phyloP scores from a whole-genome alignment of 331 rosid genomes.

The Cydonia oblonga region DNA sequence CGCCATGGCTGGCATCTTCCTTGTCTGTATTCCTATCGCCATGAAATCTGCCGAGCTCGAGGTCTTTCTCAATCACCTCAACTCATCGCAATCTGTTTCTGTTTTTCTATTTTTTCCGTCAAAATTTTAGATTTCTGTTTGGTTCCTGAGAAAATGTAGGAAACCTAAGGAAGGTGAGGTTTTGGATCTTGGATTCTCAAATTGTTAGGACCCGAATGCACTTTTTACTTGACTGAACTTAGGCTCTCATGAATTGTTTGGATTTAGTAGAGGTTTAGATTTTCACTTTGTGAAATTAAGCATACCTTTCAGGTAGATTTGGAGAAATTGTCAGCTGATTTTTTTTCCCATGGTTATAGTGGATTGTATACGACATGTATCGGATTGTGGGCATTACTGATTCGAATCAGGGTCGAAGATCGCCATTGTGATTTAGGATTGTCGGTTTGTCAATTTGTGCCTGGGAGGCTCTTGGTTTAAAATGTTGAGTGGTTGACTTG shows the following conservation, averaged over 20 bases:
- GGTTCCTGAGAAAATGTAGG: background rate
- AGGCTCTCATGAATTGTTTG: background rate
- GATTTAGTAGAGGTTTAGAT: background rate
- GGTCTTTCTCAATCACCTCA: conserved; percentile 23
- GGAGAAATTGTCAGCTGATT: too few species aligned
- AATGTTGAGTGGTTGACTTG: background rate
- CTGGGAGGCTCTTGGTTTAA: background rate
- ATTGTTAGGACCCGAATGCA: background rate
- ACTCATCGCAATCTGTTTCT: background rate
- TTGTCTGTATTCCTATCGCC: conserved; percentile 86
- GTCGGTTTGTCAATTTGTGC: background rate
- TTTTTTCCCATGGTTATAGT: too few species aligned
- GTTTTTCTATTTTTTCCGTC: too few species aligned
- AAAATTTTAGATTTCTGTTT: too few species aligned
- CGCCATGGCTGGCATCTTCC: conserved; percentile 79
- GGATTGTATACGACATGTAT: background rate
- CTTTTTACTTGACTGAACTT: background rate
- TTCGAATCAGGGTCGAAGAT: background rate
- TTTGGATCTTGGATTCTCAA: background rate
- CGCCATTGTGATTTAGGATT: background rate
- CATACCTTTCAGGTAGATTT: background rate
- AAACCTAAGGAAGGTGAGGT: too few species aligned
- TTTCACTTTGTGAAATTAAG: background rate
- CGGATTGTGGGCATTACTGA: background rate
- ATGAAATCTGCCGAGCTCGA: conserved; percentile 93